Base-by-base conservation (phyloP, 1,139 yeast species). In the Candida sp. region DNA sequence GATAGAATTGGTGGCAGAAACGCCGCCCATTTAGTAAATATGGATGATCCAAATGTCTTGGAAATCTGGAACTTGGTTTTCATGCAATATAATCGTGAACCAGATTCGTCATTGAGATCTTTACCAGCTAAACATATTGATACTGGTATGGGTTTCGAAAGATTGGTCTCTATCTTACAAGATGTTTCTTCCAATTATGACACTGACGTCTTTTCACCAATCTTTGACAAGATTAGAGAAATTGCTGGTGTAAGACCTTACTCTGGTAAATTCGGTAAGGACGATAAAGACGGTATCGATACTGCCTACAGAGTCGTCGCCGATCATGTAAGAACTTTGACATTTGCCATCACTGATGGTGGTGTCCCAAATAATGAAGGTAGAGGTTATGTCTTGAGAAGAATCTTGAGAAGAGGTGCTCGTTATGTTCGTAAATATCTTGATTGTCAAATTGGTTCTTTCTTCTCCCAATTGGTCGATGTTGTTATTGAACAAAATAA, bases 341-440 rank as follows among this genome's bases (percentile, higher is more conserved):
- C 96, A 3, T 88, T 93, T 66, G 98, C 99, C 43, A 79, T 93
- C 51, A 87, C 96, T 41, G 99, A 93, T 66, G 99, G 99, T 57
- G 99, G 99, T 58, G 97, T 95, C 45, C 99, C 99, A 59, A 93
- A 93, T 70, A 93, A 91, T 61, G 99, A 93, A 64, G 99, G 99
- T 57, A 86, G 99, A 71, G 99, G 99, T 55, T 93, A 93, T 60
- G 99, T 93, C 34, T 74, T 93, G 61, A 85, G 99, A 73, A 86
- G 99, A 73, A 90, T 93, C 56, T 77, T 93, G 60, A 87, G 99
- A 75, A 86, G 99, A 75, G 99, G 99, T 58, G 88, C 97, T 38
- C 87, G 99, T 68, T 93, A 88, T 59, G 98, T 87, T 40, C 87
- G 98, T 68, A 93, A 93, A 72, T 90, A 93, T 73, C 84, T 93